Percentiles rank a stretch among this genome's conserved stretches.
These are phyloP conservation scores for Diophrys sp. DNA, from an alignment of 73 alveolate genomes.

Conservation along the genomic window DNA sequence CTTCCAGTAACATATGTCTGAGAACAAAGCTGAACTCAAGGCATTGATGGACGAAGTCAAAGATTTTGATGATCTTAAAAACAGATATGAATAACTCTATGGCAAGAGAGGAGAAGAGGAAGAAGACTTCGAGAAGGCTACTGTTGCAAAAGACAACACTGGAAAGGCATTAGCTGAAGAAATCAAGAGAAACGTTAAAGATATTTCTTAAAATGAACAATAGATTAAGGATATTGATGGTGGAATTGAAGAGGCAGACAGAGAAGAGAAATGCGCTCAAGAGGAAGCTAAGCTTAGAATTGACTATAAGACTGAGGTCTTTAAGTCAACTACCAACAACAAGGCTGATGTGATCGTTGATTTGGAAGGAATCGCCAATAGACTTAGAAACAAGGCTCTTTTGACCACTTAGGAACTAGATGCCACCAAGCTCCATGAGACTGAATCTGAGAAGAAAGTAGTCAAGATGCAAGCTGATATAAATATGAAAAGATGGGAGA, in stretches of 20 bases:
- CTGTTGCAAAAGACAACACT: not conserved
- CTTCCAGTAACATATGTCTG: not conserved
- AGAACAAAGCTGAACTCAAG: not conserved
- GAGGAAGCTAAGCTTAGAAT: not conserved
- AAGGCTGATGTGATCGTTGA: not conserved
- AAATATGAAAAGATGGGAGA: not conserved
- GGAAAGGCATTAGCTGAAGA: not conserved
- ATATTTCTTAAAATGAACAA: not conserved
- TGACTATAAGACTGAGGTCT: not conserved
- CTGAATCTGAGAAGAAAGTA: not conserved
- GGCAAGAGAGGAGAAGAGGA: not conserved
- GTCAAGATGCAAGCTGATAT: not conserved
- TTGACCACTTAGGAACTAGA: no score
- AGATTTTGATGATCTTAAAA: slow-evolving; percentile 5
- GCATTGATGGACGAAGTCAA: slow-evolving; percentile 7
- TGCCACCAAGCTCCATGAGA: no score
- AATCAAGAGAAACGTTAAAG: not conserved
- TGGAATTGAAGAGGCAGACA: not conserved
- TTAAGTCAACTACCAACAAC: not conserved
- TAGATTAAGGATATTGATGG: not conserved
- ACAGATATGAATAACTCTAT: not conserved
- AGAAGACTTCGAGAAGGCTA: not conserved
- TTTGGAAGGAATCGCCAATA: not conserved
- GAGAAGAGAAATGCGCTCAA: not conserved
- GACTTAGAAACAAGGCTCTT: not conserved